Base-by-base conservation (phyloP, 1,284 basidiomycete species). In the Quambalaria eucalypti region DNA sequence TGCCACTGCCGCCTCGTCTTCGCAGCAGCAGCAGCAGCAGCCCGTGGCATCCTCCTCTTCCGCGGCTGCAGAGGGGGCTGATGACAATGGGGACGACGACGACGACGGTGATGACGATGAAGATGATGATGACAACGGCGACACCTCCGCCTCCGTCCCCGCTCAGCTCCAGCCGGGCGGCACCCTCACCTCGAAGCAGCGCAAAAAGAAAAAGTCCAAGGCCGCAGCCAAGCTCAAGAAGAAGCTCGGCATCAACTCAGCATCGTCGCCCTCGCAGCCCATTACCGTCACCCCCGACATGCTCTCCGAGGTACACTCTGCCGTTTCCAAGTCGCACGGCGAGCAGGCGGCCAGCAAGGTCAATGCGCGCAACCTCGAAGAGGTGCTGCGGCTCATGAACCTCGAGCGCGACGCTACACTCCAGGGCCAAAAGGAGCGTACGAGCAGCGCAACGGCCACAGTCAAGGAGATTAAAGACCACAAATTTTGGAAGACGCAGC, bases 401-500 rank as follows among this genome's bases (percentile, higher is more conserved):
- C 47, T 68, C 16, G 69, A 71, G 38, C 51, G 61, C 14, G 60
- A 67, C n/a, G 58, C 62, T 4, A 57, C 65, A 51, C 52, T 69
- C 29, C 62, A 64, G 28, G 60, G 59, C 30, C 69, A 71, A 36
- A 68, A 68, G 44, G 55, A 57, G 28, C 69, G 68, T 51, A 29
- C 46, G 12, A 46, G 16, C 2, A 19, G 16, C 12, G 42, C 42
- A 5, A 51, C 55, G 21, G n/a, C n/a, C n/a, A n/a, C n/a, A n/a
- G 48, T 58, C 7, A 71, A 71, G 46, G 48, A 55, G 26, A 61
- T 71, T 5, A 64, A 62, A 0, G 71, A 75, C 42, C 69, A 75
- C 59, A 73, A 74, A 57, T 75, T 74, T 38, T 75, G 73, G 73
- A 74, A 72, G 59, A 74, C 73, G 16, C 73, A 74, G 77, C 95